A percentile compares a stretch with the other conserved stretches of the same genome.
Conservation (phyloP, 1,139 yeast species). For the Magnusiomyces clavatus region DNA sequence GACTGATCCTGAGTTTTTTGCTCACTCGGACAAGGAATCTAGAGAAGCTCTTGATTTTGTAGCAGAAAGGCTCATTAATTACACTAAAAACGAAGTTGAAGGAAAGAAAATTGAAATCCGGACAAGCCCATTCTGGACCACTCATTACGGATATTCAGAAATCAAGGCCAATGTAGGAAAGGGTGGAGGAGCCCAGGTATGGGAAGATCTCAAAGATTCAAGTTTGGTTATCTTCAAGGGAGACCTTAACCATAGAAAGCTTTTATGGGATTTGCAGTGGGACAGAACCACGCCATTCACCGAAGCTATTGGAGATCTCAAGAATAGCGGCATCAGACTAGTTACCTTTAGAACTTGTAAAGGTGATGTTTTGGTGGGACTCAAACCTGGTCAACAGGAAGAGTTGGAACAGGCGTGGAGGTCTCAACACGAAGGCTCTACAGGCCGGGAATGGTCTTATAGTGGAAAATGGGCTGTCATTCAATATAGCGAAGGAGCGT, state of each 20-base stretch:
- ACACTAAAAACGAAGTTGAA: slow-evolving; percentile 21
- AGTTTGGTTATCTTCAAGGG: slow-evolving; percentile 83
- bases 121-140: slow-evolving; percentile 82
- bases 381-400: slow-evolving; percentile 61
- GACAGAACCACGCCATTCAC: slow-evolving; percentile 67
- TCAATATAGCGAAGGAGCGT: slow-evolving; percentile 34
- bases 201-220: slow-evolving; percentile 47
- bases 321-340: slow-evolving; percentile 49
- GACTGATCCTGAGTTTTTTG: slow-evolving; percentile 43
- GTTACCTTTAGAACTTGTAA: slow-evolving; percentile 85
- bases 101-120: slow-evolving; percentile 42
- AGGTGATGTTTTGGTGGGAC: slow-evolving; percentile 93
- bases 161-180: slow-evolving; percentile 45
- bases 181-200: slow-evolving; percentile 51
- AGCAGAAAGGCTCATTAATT: slow-evolving; percentile 43
- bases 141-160: slow-evolving; percentile 60
- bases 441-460: slow-evolving; percentile 59
- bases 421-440: neutral
- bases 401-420: slow-evolving; percentile 51
- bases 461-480: slow-evolving; percentile 94
- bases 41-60: slow-evolving; percentile 37
- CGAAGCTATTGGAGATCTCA: slow-evolving; percentile 54
- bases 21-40: slow-evolving; percentile 3
- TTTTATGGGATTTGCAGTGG: slow-evolving; percentile 90
- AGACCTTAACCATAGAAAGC: slow-evolving; percentile 88